Conservation (phyloP, 2,329 filamentous ascomycete genomes). For the Coniella vitis region DNA sequence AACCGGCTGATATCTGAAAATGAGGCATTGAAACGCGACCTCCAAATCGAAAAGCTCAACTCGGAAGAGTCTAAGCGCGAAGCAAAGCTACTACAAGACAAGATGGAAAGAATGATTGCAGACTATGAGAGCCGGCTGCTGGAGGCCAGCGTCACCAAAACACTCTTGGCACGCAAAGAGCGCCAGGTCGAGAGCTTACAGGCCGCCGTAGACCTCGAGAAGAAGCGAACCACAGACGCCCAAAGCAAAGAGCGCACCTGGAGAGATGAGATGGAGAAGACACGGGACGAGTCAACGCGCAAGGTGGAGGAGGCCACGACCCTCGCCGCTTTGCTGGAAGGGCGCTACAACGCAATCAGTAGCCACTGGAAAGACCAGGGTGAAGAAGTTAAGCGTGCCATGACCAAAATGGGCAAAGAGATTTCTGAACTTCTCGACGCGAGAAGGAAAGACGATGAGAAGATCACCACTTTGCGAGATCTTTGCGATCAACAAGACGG, state of each 20-base stretch:
- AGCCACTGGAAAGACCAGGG: constrained; percentile 62
- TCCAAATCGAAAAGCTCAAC: constrained; percentile 57
- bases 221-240: constrained; percentile 52
- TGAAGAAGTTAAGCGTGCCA: constrained; percentile 49
- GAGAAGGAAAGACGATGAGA: constrained; percentile 53
- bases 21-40: constrained; percentile 67
- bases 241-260: constrained; percentile 53
- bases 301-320: constrained; percentile 60
- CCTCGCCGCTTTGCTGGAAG: constrained; percentile 61
- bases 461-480: constrained; percentile 57
- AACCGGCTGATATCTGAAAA: constrained; percentile 77
- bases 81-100: constrained; percentile 61
- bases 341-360: constrained; percentile 60
- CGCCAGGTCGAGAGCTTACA: constrained; percentile 66
- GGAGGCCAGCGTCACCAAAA: constrained; percentile 65
- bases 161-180: constrained; percentile 64
- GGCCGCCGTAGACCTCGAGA: constrained; percentile 56
- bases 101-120: constrained; percentile 59
- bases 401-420: constrained; percentile 44
- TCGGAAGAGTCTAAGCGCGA: constrained; percentile 66
- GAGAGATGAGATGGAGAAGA: constrained; percentile 58
- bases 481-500: constrained; percentile 67
- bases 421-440: constrained; percentile 49
- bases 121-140: constrained; percentile 66
- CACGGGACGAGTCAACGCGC: constrained; percentile 49